Percentiles rank a stretch among this genome's conserved stretches.
Evolutionary conservation across 208 protist species (phyloP).

Genomic region (Crithidia brevicula): DNA sequence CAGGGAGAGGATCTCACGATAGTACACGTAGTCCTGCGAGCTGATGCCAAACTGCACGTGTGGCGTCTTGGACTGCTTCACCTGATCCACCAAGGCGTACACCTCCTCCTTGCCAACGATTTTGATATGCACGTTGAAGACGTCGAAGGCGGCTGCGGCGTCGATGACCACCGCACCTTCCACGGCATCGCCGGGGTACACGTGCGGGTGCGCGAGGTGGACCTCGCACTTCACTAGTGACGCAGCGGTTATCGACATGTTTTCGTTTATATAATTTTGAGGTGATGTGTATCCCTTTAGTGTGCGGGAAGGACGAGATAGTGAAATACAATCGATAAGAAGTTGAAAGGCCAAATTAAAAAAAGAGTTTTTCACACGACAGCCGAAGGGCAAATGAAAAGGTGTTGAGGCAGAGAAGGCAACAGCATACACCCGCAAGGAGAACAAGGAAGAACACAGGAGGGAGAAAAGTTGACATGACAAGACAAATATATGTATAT

Average conservation of each 20-base stretch:
- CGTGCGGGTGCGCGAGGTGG: constrained; percentile 7
- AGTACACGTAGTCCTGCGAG: constrained; percentile 44
- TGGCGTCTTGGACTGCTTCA: constrained; percentile 22
- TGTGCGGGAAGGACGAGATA: too few relatives aligned
- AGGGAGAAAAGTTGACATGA: too few relatives aligned
- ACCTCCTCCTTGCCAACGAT: constrained; percentile 36
- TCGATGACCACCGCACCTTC: constrained; percentile 23
- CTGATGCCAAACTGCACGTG: constrained; percentile 31
- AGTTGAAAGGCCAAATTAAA: too few relatives aligned
- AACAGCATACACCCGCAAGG: too few relatives aligned
- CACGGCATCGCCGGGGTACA: constrained; percentile 33
- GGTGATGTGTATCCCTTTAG: background rate
- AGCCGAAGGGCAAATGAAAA: too few relatives aligned
- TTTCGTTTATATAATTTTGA: background rate
- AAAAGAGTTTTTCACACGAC: too few relatives aligned
- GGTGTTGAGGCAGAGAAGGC: too few relatives aligned
- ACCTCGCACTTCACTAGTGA: constrained; percentile 12
- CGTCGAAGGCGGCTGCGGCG: background rate
- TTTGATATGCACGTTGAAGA: constrained; percentile 36
- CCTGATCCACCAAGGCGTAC: constrained; percentile 32
- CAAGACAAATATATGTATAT: too few relatives aligned
- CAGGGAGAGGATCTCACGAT: constrained; percentile 36
- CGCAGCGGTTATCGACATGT: background rate
- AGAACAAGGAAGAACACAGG: too few relatives aligned
- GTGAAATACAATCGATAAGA: too few relatives aligned